These are phyloP conservation scores for Coniferiporia weirii DNA, from an alignment of 1,284 basidiomycete species.

Conservation along the genomic window DNA sequence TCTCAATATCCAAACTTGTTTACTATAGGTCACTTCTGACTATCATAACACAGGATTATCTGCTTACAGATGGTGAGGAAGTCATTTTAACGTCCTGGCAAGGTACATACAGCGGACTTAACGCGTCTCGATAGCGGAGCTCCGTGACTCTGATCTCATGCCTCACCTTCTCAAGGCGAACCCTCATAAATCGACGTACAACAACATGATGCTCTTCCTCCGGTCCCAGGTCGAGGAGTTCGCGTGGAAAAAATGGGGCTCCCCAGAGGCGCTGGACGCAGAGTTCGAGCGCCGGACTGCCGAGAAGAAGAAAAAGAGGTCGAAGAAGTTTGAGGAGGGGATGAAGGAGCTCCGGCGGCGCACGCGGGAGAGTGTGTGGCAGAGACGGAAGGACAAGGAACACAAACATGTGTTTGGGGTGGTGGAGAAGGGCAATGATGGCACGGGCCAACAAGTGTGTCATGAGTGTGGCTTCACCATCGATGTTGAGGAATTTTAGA, in stretches of 20 bases:
- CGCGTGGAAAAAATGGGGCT: slow-evolving; percentile 98
- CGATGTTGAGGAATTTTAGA: slow-evolving; percentile 74
- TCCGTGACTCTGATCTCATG: slow-evolving; percentile 86
- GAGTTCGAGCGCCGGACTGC: slow-evolving; percentile 80
- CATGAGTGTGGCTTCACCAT: slow-evolving; percentile 83
- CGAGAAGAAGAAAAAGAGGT: slow-evolving; percentile 88
- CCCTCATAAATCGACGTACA: slow-evolving; percentile 94
- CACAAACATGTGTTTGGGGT: slow-evolving; percentile 80
- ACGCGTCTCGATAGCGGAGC: slow-evolving; percentile 57
- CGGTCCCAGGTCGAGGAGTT: slow-evolving; percentile 94
- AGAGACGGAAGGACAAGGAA: slow-evolving; percentile 78
- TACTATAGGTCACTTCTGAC: slow-evolving; percentile 8
- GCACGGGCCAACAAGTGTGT: slow-evolving; percentile 67
- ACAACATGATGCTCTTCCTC: slow-evolving; percentile 99
- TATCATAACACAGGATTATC: slow-evolving; percentile 61
- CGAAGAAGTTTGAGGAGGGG: slow-evolving; percentile 89
- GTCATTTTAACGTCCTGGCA: neutral
- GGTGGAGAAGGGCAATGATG: slow-evolving; percentile 47
- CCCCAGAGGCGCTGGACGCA: slow-evolving; percentile 82
- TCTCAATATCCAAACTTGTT: slow-evolving; percentile 13
- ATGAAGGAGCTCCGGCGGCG: slow-evolving; percentile 76
- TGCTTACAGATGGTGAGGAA: slow-evolving; percentile 77
- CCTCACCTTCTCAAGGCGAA: slow-evolving; percentile 96
- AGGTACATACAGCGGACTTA: neutral
- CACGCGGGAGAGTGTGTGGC: slow-evolving; percentile 88